Evolutionary conservation across 257 asterid species (phyloP), one percentile per base, ranked within the genome.

Genomic region (Mentha longifolia): DNA sequence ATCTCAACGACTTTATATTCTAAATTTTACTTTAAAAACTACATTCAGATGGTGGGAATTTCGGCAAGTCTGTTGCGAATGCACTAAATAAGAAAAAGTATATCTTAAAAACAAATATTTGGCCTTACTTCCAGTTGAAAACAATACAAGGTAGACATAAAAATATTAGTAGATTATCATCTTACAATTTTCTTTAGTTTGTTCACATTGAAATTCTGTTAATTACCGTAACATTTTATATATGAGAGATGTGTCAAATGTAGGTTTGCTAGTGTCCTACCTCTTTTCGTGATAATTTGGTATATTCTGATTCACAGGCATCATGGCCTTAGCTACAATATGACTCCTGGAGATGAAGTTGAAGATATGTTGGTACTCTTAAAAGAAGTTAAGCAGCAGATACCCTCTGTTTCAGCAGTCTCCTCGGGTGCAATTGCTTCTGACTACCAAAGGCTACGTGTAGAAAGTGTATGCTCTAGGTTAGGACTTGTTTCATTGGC

Each of bases 351-450:
- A 54, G 99, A 94, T 85, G 99, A 94, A 83, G 97, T 94, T 73
- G 99, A 94, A 86, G 99, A 94, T 79, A 86, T 94, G 99, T 79
- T 88, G 56, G 72, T 89, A 79, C 87, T 94, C 71, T 81, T 94
- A 78, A 84, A 82, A 68, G 99, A 94, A 85, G 97, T 94, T 59
- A 86, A 94, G 84, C 74, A 80, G 61, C 84, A 85, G 79, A 86
- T 94, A 73, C 97, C 97, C 39, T 85, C 95, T 69, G 81, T 91
- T 58, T 76, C 87, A 7, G 97, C 97, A 46, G 99, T 94, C 59
- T 89, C 93, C 54, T 90, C 97, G 63, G 99, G 99, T 71, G 99
- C 99, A 64, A 91, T 94, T 78, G 99, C 97, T 43, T 94, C 99
- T 67, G 97, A 94, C 77, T 94, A 94, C 76, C 99, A 94, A 82